Evolutionary conservation across 1,284 basidiomycete genomes (phyloP), one percentile per base, ranked within the genome.

Genomic region (Wallemia hederae): DNA sequence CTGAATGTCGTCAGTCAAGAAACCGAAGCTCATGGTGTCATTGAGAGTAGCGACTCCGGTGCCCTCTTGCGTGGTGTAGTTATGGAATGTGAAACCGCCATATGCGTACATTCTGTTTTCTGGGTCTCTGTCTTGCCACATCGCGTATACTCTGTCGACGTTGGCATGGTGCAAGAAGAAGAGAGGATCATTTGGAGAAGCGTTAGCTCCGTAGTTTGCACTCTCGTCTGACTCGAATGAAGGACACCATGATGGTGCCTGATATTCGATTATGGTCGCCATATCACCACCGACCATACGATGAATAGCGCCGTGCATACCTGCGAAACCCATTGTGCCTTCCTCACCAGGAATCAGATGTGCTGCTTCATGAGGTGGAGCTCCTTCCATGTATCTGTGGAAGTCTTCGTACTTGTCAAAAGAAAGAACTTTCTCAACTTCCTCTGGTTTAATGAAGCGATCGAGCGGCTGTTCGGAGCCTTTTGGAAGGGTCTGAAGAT

Each of bases 131-230:
- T 26, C 24, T n/a, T 58, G 56, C 56, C 56, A 58, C 17, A 24
- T 3, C 11, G 56, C 56, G 14, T 24, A 58, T 9, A 58, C n/a
- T 24, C 56, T 26, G n/a, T 58, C 56, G 25, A 58, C 25, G 25
- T 58, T 58, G 24, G 56, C 19, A 24, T 58, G 56, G 56, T 58
- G 56, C 7, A 58, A 15, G 27, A 27, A 58, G 56, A 58, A 58
- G 14, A 58, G 24, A 19, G 56, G 56, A 22, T 58, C 56, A 26
- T 58, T 15, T 26, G 56, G 56, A 19, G 15, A 26, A 11, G 15
- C 14, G 27, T 27, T 58, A 7, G 24, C 56, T 24, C 25, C 24
- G 24, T 27, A 15, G 24, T 27, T 26, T 3, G 24, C 14, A 26
- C 56, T 58, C 25, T 27, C 56, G 25, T 15, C 24, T 17, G 56